Base-by-base conservation (phyloP, 371 early-diverging fungal genomes). In the Lichtheimia ramosa region DNA sequence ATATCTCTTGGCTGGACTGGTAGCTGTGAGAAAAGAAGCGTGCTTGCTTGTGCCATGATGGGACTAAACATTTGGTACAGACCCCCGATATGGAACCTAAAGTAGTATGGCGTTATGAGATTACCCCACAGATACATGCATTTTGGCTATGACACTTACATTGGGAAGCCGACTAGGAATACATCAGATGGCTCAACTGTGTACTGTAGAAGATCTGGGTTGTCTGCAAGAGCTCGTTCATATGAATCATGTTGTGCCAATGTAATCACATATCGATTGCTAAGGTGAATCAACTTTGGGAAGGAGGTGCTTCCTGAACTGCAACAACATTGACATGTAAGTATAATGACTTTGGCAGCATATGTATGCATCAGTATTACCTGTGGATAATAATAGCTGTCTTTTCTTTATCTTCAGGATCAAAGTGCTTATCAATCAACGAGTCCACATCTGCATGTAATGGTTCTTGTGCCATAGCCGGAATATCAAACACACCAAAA, bases 271-370 rank as follows among this genome's bases (percentile, higher is more conserved):
- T 64, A 62, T 14, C 65, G 59, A 50, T 71, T 67, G 57, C 68
- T 71, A 12, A 71, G 59, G 34, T 51, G 59, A 18, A 71, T 71
- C 2, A 68, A 65, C 49, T 71, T 71, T 5, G 71, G 71, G 16
- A 67, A 62, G 5, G 52, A 40, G 0, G 71, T 71, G 1, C 65
- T 58, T 8, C 71, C 71, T 14, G 71, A 71, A 24, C 71, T 70
- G 18, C 20, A 40, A 34, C 2, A 1, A 34, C 1, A 10, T 2
- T 34, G 34, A 0, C 34, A 4, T 8, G 5, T 34, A 0, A 34
- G 34, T 34, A 34, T 27, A 7, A 27, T 8, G 8, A 8, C 34
- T 10, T 0, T 34, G 6, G 10, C 1, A 34, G 34, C 8, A 34
- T 8, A 34, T 34, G 34, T 34, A 34, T 34, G 34, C 1, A 8